These are phyloP conservation scores for Colletotrichum euphorbiae DNA, from an alignment of 2,329 filamentous ascomycete genomes.

Conservation along the genomic window DNA sequence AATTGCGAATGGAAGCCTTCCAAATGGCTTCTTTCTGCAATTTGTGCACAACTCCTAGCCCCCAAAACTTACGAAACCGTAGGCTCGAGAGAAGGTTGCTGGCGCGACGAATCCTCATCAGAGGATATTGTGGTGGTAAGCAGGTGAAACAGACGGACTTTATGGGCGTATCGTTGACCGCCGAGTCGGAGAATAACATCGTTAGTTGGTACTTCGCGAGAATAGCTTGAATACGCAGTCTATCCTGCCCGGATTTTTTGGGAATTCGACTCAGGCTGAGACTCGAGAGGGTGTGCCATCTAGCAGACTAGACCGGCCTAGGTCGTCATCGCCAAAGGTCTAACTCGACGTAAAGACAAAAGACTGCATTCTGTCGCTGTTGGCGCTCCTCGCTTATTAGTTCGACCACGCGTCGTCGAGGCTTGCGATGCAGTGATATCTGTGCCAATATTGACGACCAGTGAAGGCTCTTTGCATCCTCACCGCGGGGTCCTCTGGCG, in stretches of 20 bases:
- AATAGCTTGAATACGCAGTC: constrained; percentile 13
- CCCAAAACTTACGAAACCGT: not conserved
- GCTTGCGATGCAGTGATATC: constrained; percentile 27
- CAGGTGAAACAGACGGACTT: not conserved
- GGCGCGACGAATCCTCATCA: constrained; percentile 1
- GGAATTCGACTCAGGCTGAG: not conserved
- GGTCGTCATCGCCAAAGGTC: constrained; percentile 6
- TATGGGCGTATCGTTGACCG: constrained; percentile 21
- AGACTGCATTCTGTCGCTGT: constrained; percentile 13
- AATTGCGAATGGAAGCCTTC: constrained; percentile 32
- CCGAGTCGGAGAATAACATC: constrained; percentile 20
- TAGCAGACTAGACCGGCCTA: not conserved
- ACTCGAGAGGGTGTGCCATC: constrained; percentile 1
- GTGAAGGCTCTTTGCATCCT: not conserved
- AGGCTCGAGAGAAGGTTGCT: constrained; percentile 13
- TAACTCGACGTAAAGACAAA: constrained; percentile 12
- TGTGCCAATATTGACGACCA: not conserved
- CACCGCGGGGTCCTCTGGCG: constrained; percentile 13
- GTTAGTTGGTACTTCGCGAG: constrained; percentile 18
- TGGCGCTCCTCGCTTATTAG: constrained; percentile 25
- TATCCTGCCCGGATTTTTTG: not conserved
- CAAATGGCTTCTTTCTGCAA: constrained; percentile 27
- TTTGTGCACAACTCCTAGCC: not conserved
- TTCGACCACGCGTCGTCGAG: constrained; percentile 19
- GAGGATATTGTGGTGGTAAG: constrained; percentile 25